Evolutionary conservation across 208 protist species (phyloP).

Genomic region (Trypanosoma melophagium): DNA sequence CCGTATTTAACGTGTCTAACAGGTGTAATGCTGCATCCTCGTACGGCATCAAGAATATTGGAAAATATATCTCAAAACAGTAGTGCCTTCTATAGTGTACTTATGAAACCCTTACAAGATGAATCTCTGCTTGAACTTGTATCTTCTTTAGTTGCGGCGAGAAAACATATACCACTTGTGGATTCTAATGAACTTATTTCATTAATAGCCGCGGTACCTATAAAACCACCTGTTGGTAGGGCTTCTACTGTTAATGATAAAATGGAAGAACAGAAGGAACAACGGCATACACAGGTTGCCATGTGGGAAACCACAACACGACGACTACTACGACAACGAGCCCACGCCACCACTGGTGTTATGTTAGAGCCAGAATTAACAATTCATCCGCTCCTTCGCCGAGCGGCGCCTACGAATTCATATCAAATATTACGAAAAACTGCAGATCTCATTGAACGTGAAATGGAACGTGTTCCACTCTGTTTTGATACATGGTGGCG

Average conservation of each 20-base stretch:
- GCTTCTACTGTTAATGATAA: neutral
- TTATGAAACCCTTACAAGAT: constrained; percentile 70
- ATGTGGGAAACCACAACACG: constrained; percentile 23
- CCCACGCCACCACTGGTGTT: constrained; percentile 55
- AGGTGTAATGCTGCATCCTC: constrained; percentile 77
- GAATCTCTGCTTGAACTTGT: constrained; percentile 60
- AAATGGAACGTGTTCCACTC: constrained; percentile 47
- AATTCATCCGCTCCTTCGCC: constrained; percentile 29
- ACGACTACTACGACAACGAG: constrained; percentile 46
- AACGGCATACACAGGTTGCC: neutral
- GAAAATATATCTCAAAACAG: constrained; percentile 78
- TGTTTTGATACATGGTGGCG: constrained; percentile 90
- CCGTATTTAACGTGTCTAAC: constrained; percentile 76
- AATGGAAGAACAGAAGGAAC: neutral
- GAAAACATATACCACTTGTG: constrained; percentile 58
- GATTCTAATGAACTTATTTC: constrained; percentile 77
- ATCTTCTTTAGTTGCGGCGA: constrained; percentile 37
- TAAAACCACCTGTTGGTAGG: constrained; percentile 1
- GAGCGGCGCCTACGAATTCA: constrained; percentile 42
- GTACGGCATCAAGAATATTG: constrained; percentile 45
- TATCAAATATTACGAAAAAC: constrained; percentile 45
- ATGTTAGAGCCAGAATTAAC: constrained; percentile 25
- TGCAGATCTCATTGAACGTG: constrained; percentile 34
- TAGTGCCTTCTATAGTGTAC: constrained; percentile 54
- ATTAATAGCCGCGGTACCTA: constrained; percentile 37